Conservation (phyloP, 2,329 filamentous ascomycete species). For the Calonectria montana region DNA sequence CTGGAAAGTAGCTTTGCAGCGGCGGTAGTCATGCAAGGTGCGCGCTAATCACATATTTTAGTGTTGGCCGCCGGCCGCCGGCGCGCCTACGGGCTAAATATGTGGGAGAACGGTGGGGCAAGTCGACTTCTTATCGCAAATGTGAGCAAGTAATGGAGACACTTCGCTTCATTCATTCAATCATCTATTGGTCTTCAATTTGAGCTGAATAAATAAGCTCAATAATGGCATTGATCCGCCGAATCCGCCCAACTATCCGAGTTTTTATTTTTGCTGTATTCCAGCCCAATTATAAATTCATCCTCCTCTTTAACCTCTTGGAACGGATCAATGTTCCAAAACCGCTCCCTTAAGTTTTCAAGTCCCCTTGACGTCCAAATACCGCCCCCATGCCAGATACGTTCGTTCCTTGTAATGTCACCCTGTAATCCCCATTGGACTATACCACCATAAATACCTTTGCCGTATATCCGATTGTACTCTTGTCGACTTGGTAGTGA, state of each 20-base stretch:
- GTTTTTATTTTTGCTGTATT: neutral
- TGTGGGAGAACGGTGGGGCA: neutral
- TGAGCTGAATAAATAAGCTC: no score
- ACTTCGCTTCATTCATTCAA: neutral
- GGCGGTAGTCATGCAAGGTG: neutral
- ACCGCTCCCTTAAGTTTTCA: neutral
- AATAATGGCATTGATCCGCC: no score
- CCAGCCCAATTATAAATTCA: neutral
- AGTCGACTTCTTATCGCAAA: neutral
- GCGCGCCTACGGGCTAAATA: neutral
- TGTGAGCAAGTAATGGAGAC: neutral
- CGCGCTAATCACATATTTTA: neutral
- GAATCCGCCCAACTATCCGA: no score
- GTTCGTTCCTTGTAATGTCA: neutral
- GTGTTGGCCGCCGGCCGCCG: slow-evolving; percentile 5
- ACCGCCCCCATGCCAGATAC: neutral
- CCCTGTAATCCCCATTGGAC: neutral
- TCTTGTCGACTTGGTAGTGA: neutral
- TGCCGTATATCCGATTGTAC: neutral
- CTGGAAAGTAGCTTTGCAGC: neutral
- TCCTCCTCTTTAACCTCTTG: neutral
- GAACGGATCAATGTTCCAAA: neutral
- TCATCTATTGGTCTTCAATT: no score
- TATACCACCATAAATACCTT: neutral
- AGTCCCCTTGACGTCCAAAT: neutral